Evolutionary conservation across 1,139 yeast genomes (phyloP), one percentile per base, ranked within the genome.

Genomic region (Yamadazyma sp.): DNA sequence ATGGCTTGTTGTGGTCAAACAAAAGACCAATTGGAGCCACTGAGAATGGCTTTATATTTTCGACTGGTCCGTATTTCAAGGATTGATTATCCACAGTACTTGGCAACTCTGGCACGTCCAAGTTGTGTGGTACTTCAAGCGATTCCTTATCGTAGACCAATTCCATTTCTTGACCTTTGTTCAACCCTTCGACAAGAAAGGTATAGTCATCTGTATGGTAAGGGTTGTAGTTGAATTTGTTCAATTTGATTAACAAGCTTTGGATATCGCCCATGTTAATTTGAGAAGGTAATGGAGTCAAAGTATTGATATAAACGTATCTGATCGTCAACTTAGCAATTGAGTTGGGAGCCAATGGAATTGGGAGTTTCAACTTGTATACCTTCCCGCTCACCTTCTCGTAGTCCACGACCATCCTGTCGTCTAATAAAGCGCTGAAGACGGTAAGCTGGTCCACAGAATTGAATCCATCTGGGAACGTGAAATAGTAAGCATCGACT

Each of bases 1-100:
- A 57, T 9, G 98, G 95, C 33, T 67, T 58, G 51, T 84, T 81
- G 59, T 79, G 87, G 41, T 77, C 79, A 61, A 77, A 91, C 37
- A 79, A 64, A 31, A 89, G 61, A 2, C 77, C 75, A 56, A 83
- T 60, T 12, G 79, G 75, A 16, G 65, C 55, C 29, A 66, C 50
- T 1, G 79, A 58, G 49, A 69, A 75, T 2, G 91, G 75, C n/a
- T 55, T 59, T 23, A 78, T 57, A 11, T 54, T 55, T 10, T 47
- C 51, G 34, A 56, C 48, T 2, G 92, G 87, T 0, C 88, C 89
- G 52, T 77, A 84, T 3, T 65, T 66, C 38, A 83, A 58, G 5
- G 72, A 51, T 31, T 62, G 59, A 37, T 67, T 66, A 20, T 68
- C 72, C 23, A 69, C 64, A 11, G 52, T 55, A 4, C 72, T 67